A percentile compares a stretch with the other conserved stretches of the same genome.
These are phyloP conservation scores for Stygiomarasmius scandens DNA, from an alignment of 1,284 basidiomycete genomes.

Conservation along the genomic window DNA sequence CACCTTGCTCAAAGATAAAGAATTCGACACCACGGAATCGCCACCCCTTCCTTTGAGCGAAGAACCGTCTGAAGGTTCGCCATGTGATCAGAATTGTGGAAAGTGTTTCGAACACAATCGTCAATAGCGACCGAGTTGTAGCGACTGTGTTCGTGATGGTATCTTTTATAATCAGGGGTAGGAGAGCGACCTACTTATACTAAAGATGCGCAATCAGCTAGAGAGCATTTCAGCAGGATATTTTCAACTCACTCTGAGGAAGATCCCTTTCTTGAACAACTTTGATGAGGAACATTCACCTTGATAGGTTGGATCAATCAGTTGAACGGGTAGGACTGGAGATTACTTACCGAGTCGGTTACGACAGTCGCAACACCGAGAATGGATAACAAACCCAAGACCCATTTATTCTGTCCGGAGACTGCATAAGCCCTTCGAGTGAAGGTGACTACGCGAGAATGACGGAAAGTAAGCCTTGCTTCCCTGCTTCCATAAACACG, in stretches of 20 bases:
- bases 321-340: not conserved
- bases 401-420: constrained; percentile 6
- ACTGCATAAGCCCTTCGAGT: constrained; percentile 12
- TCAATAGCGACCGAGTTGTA: constrained; percentile 11
- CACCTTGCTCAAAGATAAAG: constrained; percentile 16
- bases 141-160: not conserved
- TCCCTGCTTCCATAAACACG: not conserved
- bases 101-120: constrained; percentile 15
- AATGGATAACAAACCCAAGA: not conserved
- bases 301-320: not conserved
- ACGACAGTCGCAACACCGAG: constrained; percentile 13
- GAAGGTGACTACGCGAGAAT: constrained; percentile 4
- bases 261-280: not conserved
- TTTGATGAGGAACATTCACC: constrained; percentile 7
- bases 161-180: no score
- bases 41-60: not conserved
- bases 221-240: no score
- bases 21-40: not conserved
- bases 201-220: no score
- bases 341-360: constrained; percentile 12
- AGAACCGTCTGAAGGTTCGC: constrained; percentile 1
- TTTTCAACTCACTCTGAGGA: not conserved
- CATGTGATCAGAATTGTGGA: constrained; percentile 6
- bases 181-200: no score
- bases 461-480: not conserved